These are phyloP conservation scores for Wallacemonas sp. DNA, from an alignment of 208 protist genomes.

Conservation along the genomic window DNA sequence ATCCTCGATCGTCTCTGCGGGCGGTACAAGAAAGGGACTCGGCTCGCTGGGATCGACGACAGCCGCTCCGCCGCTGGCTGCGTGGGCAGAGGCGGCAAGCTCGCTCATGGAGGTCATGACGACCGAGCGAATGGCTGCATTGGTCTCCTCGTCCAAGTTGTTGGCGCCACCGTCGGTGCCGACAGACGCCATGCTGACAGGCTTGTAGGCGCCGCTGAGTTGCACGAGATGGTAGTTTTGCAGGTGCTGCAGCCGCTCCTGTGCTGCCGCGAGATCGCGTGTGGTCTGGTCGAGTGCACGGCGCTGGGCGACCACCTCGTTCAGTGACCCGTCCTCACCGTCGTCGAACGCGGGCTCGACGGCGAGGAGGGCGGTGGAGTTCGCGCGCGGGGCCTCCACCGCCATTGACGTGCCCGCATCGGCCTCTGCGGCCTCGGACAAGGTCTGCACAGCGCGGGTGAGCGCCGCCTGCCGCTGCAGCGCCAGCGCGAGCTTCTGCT, in stretches of 20 bases:
- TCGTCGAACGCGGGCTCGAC: neutral
- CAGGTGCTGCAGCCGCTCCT: slow-evolving; percentile 43
- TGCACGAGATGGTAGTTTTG: slow-evolving; percentile 61
- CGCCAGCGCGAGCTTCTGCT: slow-evolving; percentile 46
- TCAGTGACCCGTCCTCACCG: slow-evolving; percentile 21
- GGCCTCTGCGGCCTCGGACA: slow-evolving; percentile 30
- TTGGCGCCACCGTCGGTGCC: slow-evolving; percentile 11
- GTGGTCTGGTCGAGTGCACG: slow-evolving; percentile 47
- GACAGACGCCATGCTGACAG: slow-evolving; percentile 36
- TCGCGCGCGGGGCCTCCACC: neutral
- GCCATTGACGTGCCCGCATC: neutral
- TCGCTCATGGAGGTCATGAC: slow-evolving; percentile 57
- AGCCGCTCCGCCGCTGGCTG: slow-evolving; percentile 12
- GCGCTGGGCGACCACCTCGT: slow-evolving; percentile 39
- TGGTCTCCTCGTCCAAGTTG: slow-evolving; percentile 65
- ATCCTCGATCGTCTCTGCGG: slow-evolving; percentile 37
- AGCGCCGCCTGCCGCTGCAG: slow-evolving; percentile 43
- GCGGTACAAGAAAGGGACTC: slow-evolving; percentile 31
- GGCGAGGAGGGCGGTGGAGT: slow-evolving; percentile 8
- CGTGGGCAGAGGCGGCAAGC: slow-evolving; percentile 37
- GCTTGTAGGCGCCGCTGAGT: slow-evolving; percentile 52
- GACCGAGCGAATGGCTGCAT: slow-evolving; percentile 52
- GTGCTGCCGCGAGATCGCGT: slow-evolving; percentile 38
- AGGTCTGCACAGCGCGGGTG: slow-evolving; percentile 26
- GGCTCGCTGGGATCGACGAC: neutral